Evolutionary conservation across 2,329 filamentous ascomycete species (phyloP).

Genomic region (Ilyonectria robusta): DNA sequence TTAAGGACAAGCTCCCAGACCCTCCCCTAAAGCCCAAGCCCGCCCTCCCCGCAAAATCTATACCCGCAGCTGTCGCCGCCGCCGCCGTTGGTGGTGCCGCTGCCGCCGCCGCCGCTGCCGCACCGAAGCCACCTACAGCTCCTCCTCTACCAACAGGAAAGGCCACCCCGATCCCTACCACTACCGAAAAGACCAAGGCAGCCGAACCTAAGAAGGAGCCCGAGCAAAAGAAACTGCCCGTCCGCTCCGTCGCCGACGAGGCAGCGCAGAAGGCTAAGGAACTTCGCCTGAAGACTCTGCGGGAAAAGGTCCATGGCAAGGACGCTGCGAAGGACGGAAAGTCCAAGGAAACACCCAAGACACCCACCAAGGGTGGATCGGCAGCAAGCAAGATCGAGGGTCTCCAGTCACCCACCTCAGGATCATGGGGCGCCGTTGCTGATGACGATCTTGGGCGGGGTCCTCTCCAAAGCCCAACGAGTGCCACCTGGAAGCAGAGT

Average conservation of each 20-base stretch:
- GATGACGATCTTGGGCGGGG: conserved; percentile 45
- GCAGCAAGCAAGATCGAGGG: conserved; percentile 43
- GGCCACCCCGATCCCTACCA: conserved; percentile 25
- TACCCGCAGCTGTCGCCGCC: conserved; percentile 39
- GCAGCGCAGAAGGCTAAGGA: conserved; percentile 76
- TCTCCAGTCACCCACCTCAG: conserved; percentile 62
- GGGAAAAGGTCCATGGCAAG: conserved; percentile 69
- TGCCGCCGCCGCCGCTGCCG: conserved; percentile 41
- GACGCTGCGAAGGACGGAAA: conserved; percentile 26
- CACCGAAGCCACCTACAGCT: conserved; percentile 38
- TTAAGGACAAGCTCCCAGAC: conserved; percentile 66
- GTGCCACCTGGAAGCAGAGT: conserved; percentile 58
- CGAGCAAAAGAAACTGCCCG: conserved; percentile 56
- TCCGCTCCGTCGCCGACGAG: conserved; percentile 74
- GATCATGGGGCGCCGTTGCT: conserved; percentile 56
- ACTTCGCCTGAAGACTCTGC: conserved; percentile 66
- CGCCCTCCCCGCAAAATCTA: conserved; percentile 41
- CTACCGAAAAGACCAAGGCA: conserved; percentile 33
- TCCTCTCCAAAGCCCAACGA: conserved; percentile 60
- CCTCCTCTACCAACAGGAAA: conserved; percentile 46
- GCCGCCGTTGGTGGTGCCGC: conserved; percentile 42
- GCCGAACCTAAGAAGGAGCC: conserved; percentile 42
- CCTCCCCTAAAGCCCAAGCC: conserved; percentile 48
- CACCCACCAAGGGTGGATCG: conserved; percentile 25
- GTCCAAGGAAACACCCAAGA: conserved; percentile 18